phyloP scores from a whole-genome alignment of 2,329 filamentous ascomycete species.

The Claviceps sp. region DNA sequence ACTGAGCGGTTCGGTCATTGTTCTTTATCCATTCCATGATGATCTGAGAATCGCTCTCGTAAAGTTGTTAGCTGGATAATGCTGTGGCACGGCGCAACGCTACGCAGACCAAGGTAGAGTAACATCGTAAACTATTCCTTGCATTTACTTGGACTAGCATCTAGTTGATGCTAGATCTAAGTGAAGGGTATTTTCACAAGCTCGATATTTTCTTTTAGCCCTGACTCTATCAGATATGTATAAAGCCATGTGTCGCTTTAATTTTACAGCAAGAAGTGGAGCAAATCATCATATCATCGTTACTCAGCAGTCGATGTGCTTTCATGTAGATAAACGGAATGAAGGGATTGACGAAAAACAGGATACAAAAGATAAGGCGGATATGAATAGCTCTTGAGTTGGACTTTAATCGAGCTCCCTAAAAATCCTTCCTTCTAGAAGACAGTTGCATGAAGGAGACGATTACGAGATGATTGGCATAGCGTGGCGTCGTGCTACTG shows the following conservation, averaged over 20 bases:
- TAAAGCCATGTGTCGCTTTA: not conserved
- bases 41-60: not conserved
- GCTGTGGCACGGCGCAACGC: not conserved
- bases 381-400: not conserved
- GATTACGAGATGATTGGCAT: slow-evolving; percentile 5
- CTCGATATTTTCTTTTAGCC: not conserved
- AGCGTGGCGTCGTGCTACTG: slow-evolving; percentile 1
- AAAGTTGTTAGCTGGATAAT: not conserved
- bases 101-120: slow-evolving; percentile 1
- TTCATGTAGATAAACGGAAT: not conserved
- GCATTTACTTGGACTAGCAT: not conserved
- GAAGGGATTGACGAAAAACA: not conserved
- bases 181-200: not conserved
- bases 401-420: not conserved
- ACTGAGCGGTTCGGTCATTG: not conserved
- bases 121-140: not conserved
- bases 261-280: not conserved
- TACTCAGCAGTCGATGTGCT: not conserved
- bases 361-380: not conserved
- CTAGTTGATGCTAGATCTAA: not conserved
- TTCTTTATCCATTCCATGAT: not conserved
- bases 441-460: not conserved
- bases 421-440: not conserved
- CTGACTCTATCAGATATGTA: not conserved
- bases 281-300: not conserved